A percentile compares a stretch with the other conserved stretches of the same genome.
Evolutionary conservation across 106 monocot genomes (phyloP).

Genomic region (Platanthera zijinensis): DNA sequence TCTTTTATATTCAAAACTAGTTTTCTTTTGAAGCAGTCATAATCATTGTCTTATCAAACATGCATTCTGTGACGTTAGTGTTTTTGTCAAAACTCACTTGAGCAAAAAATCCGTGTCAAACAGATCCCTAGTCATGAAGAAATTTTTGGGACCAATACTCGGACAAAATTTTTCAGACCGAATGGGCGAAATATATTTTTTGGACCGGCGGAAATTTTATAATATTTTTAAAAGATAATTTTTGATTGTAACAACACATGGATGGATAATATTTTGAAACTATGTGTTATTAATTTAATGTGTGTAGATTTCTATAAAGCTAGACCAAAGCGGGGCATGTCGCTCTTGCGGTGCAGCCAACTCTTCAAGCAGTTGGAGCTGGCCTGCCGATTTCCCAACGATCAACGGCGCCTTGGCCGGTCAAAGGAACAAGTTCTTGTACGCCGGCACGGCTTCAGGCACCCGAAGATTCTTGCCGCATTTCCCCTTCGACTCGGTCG

Average conservation of each 20-base stretch:
- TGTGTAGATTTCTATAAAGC: constrained; percentile 39
- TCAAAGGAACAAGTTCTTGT: constrained; percentile 35
- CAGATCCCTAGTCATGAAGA: too few relatives aligned
- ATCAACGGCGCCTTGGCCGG: constrained; percentile 59
- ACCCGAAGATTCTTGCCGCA: constrained; percentile 46
- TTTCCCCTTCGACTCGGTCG: constrained; percentile 74
- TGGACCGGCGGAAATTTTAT: too few relatives aligned
- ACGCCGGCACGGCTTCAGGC: constrained; percentile 43
- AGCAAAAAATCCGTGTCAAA: too few relatives aligned
- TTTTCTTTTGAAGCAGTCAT: too few relatives aligned
- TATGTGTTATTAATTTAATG: neutral
- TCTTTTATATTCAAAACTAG: too few relatives aligned
- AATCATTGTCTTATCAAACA: too few relatives aligned
- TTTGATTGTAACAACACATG: too few relatives aligned
- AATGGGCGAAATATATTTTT: too few relatives aligned
- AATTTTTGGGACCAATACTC: too few relatives aligned
- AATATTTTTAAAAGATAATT: neutral
- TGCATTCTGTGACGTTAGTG: too few relatives aligned
- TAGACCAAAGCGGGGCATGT: constrained; percentile 29
- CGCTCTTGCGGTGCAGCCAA: constrained; percentile 15
- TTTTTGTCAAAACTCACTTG: neutral
- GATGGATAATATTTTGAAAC: too few relatives aligned
- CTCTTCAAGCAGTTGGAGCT: constrained; percentile 34
- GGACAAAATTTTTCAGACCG: too few relatives aligned
- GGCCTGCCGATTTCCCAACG: constrained; percentile 65